phyloP scores from a whole-genome alignment of 371 early-diverging fungal genomes.

The Zychaea mexicana region DNA sequence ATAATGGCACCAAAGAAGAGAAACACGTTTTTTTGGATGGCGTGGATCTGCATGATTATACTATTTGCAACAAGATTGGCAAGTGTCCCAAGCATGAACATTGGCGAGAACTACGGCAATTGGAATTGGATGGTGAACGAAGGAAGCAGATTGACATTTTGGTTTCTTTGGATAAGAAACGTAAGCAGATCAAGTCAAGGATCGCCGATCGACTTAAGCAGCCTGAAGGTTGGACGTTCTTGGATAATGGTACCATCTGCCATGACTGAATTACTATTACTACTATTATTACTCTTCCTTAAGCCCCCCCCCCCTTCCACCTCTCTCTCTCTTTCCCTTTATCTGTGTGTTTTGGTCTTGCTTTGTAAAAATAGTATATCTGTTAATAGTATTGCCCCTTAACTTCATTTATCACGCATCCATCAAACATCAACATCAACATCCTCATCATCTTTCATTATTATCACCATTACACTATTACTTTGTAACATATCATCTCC shows the following conservation, averaged over 20 bases:
- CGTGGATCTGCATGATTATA: not conserved
- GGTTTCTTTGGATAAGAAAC: not conserved
- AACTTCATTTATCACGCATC: no score
- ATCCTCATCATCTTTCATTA: no score
- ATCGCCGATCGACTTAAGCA: not conserved
- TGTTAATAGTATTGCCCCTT: no score
- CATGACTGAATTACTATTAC: not conserved
- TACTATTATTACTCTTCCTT: not conserved
- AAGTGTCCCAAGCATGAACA: conserved; percentile 11
- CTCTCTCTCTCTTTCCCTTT: no score
- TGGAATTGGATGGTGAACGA: conserved; percentile 1
- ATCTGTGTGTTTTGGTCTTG: no score
- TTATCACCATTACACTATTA: no score
- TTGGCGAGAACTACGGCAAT: not conserved
- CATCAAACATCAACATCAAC: no score
- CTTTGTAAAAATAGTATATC: no score
- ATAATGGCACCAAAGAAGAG: no score
- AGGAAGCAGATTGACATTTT: not conserved
- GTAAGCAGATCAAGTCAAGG: not conserved
- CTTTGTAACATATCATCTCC: no score
- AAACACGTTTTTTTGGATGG: not conserved
- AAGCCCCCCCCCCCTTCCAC: no score
- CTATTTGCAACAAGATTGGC: not conserved
- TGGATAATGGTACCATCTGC: conserved; percentile 11
- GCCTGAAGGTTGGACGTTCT: not conserved